phyloP scores from a whole-genome alignment of 371 early-diverging fungal genomes.

The Capniomyces stellatus region DNA sequence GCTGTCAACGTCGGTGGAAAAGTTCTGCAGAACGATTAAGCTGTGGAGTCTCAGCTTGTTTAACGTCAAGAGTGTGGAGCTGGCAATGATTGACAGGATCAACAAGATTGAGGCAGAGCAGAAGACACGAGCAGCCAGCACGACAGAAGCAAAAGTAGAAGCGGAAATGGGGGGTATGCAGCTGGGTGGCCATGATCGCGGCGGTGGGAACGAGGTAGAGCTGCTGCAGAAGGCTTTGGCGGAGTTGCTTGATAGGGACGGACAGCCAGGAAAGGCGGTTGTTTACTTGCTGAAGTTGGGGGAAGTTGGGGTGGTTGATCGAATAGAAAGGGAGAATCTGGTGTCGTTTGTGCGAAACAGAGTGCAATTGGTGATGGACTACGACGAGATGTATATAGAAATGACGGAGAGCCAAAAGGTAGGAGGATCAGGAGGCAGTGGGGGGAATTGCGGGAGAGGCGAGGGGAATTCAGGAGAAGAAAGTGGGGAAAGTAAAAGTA shows the following conservation, averaged over 20 bases:
- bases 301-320: constrained; percentile 46
- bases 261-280: constrained; percentile 61
- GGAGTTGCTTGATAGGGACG: constrained; percentile 50
- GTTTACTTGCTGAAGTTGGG: constrained; percentile 55
- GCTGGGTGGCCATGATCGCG: background rate
- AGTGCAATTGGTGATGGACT: constrained; percentile 58
- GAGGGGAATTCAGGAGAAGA: background rate
- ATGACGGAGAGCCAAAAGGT: background rate
- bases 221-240: constrained; percentile 47
- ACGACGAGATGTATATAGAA: constrained; percentile 39
- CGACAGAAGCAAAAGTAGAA: no score
- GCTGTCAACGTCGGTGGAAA: constrained; percentile 9
- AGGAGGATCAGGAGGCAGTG: background rate
- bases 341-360: constrained; percentile 58
- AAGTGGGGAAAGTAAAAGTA: constrained; percentile 3
- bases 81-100: constrained; percentile 48
- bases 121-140: no score
- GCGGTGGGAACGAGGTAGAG: constrained; percentile 17
- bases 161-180: no score
- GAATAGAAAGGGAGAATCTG: constrained; percentile 58
- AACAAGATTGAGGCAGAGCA: constrained; percentile 1
- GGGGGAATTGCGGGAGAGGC: background rate
- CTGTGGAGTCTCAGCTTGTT: constrained; percentile 65
- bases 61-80: constrained; percentile 45
- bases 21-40: constrained; percentile 35